These are phyloP conservation scores for Dendrobium officinale DNA, from an alignment of 106 monocot genomes.

Conservation along the genomic window DNA sequence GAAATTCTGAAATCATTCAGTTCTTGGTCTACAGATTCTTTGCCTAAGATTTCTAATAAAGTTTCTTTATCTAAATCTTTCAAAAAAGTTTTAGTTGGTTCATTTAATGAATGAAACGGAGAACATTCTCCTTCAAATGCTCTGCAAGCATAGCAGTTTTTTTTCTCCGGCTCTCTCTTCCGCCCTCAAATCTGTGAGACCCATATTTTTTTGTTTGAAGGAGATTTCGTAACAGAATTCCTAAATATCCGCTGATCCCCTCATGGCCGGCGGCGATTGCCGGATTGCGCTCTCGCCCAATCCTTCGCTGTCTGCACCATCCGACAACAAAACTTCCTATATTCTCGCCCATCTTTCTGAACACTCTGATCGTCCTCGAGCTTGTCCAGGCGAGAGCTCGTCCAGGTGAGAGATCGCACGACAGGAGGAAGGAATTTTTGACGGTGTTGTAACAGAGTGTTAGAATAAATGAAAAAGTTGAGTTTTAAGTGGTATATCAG, in stretches of 20 bases:
- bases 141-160: not conserved
- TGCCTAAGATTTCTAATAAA: too few relatives aligned
- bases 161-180: slow-evolving; percentile 14
- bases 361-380: not conserved
- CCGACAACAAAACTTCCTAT: slow-evolving; percentile 7
- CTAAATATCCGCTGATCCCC: not conserved
- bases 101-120: not conserved
- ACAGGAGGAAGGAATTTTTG: too few relatives aligned
- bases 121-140: not conserved
- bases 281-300: not conserved
- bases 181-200: not conserved
- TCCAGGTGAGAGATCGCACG: too few relatives aligned
- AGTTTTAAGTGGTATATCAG: too few relatives aligned
- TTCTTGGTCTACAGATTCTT: too few relatives aligned
- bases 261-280: not conserved
- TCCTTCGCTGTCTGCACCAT: not conserved
- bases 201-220: not conserved
- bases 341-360: slow-evolving; percentile 22
- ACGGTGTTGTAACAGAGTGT: too few relatives aligned
- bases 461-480: too few relatives aligned
- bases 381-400: too few relatives aligned
- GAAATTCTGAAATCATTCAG: too few relatives aligned
- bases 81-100: too few relatives aligned
- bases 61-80: too few relatives aligned
- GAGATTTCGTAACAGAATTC: not conserved